Evolutionary conservation across 1,284 basidiomycete species (phyloP).

Genomic region (Ustilago curta): DNA sequence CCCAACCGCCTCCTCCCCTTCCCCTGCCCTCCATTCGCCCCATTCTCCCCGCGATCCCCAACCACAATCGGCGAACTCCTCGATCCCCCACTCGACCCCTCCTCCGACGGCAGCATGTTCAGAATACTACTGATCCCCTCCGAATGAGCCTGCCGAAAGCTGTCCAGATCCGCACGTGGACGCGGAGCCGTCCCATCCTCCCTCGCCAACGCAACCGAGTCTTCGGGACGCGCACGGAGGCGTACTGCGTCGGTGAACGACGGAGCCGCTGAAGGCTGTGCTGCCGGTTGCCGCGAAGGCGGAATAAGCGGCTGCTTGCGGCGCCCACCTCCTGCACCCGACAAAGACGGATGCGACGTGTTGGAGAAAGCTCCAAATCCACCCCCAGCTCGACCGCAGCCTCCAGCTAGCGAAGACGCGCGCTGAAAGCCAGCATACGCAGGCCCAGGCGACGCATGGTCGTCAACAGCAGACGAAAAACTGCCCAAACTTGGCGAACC

Average conservation of each 20-base stretch:
- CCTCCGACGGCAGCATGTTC: conserved; percentile 22
- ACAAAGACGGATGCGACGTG: background rate
- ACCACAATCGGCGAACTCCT: conserved; percentile 34
- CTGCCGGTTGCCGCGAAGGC: conserved; percentile 29
- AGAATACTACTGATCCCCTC: conserved; percentile 30
- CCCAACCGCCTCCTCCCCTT: conserved; percentile 31
- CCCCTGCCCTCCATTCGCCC: background rate
- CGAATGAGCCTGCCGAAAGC: conserved; percentile 50
- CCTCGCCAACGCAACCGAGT: conserved; percentile 28
- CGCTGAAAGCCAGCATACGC: conserved; percentile 36
- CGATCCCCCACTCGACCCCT: conserved; percentile 11
- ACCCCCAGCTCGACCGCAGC: background rate
- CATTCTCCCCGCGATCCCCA: conserved; percentile 1
- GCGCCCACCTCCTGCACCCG: background rate
- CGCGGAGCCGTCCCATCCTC: conserved; percentile 34
- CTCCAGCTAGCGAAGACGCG: conserved; percentile 33
- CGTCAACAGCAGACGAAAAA: conserved; percentile 36
- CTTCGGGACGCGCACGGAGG: conserved; percentile 38
- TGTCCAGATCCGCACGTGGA: conserved; percentile 45
- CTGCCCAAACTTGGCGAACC: conserved; percentile 26
- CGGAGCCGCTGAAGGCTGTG: conserved; percentile 16
- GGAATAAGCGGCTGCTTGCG: conserved; percentile 34
- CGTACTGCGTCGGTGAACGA: conserved; percentile 46
- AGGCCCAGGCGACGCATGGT: conserved; percentile 22
- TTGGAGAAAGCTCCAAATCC: conserved; percentile 13